A percentile compares a stretch with the other conserved stretches of the same genome.
phyloP scores from a whole-genome alignment of 2,329 filamentous ascomycete genomes.

The Orbilia javanica region DNA sequence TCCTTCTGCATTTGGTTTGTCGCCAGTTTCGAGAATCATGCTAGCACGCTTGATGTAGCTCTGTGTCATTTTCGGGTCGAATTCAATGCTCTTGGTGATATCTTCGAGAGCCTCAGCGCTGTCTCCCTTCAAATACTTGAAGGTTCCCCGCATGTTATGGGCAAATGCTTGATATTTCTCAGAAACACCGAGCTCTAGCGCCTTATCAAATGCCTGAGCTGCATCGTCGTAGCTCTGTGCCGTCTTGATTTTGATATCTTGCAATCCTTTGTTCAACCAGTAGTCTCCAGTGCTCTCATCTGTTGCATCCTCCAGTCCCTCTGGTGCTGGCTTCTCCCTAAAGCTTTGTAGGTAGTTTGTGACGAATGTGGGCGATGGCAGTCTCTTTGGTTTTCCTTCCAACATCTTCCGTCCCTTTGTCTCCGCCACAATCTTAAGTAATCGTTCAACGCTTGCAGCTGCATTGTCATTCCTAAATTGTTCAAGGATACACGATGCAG shows the following conservation, averaged over 20 bases:
- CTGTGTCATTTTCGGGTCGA: constrained; percentile 88
- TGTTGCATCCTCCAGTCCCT: constrained; percentile 86
- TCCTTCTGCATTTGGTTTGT: constrained; percentile 84
- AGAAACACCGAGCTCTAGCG: constrained; percentile 83
- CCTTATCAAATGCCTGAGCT: constrained; percentile 85
- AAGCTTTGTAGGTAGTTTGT: constrained; percentile 99
- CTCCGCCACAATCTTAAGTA: constrained; percentile 97
- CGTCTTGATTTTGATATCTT: constrained; percentile 81
- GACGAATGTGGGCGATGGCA: constrained; percentile 95
- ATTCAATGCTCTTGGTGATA: constrained; percentile 90
- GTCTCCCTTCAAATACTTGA: constrained; percentile 91
- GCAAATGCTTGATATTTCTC: constrained; percentile 88
- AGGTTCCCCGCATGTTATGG: constrained; percentile 96
- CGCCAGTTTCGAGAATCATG: constrained; percentile 70
- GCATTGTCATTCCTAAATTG: constrained; percentile 92
- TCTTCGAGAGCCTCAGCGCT: constrained; percentile 85
- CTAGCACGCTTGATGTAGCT: constrained; percentile 99
- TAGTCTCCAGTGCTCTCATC: constrained; percentile 83
- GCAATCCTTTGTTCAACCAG: constrained; percentile 84
- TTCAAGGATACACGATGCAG: constrained; percentile 98
- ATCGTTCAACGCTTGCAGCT: constrained; percentile 87
- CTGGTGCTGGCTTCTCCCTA: constrained; percentile 82
- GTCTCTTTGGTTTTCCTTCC: constrained; percentile 80
- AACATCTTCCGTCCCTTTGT: constrained; percentile 92
- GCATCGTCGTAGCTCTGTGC: constrained; percentile 93